Evolutionary conservation across 2,329 filamentous ascomycete species (phyloP), one percentile per base, ranked within the genome.

Genomic region (Cercospora sp.): DNA sequence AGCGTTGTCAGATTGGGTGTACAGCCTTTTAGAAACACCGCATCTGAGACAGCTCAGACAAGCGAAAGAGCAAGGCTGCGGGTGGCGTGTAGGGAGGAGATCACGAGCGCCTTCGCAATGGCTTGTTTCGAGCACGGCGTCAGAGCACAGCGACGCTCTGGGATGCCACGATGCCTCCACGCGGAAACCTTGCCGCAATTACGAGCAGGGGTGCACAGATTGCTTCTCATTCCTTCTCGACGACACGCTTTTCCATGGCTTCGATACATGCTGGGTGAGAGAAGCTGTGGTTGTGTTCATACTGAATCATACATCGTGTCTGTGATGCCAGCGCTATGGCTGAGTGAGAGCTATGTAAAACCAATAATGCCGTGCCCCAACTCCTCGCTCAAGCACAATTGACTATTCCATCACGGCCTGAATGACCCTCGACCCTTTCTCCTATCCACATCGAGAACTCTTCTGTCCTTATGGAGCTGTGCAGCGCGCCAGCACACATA

Each of bases 401-500:
- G n/a, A 58, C n/a, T 34, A 10, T 49, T 8, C 30, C 30, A 53
- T 55, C 18, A 34, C 12, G 62, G 32, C 51, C 62, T 28, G 32
- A 65, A 58, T 9, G 62, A 58, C 3, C 62, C 62, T 26, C 62
- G 34, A 12, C 62, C 51, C 32, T 65, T 57, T 34, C 45, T 63
- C 63, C 71, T 49, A 40, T 72, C 71, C 63, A 77, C 81, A 72
- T 85, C 81, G 70, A 85, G 37, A 3, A 85, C 80, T 61, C 76
- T 79, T 71, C 84, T 76, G 74, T 77, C 71, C 10, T 81, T 76
- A 74, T 85, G 83, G 72, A 82, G 82, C 72, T 80, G 78, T 66
- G 83, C 84, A 77, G 83, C 82, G 75, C 78, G 81, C 82, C 83
- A 85, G 61, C 82, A 64, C 32, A 84, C 88, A 74, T 90, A 90